These are phyloP conservation scores for Eucalyptus guilfoylei DNA, from an alignment of 345 rosid genomes.

Conservation along the genomic window DNA sequence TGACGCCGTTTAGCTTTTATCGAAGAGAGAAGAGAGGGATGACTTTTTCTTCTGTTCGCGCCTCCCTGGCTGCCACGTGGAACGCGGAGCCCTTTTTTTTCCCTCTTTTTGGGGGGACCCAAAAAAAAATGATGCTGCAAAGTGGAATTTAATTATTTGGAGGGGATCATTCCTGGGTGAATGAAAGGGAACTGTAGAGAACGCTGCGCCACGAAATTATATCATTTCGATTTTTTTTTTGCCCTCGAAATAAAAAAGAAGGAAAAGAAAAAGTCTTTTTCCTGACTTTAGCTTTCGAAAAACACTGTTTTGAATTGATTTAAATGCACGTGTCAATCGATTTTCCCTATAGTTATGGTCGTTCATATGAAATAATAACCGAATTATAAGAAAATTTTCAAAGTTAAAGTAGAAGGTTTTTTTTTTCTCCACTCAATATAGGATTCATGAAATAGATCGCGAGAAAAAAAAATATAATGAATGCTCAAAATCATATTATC, in stretches of 20 bases:
- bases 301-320: no score
- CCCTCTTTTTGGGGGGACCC: accelerated
- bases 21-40: neutral
- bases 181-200: neutral
- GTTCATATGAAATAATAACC: no score
- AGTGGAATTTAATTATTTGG: neutral
- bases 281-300: neutral
- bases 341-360: neutral
- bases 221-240: neutral
- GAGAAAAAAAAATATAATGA: no score
- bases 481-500: no score
- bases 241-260: no score
- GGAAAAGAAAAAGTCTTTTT: neutral
- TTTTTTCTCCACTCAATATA: no score
- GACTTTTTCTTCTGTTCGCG: neutral
- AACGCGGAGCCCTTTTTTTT: neutral
- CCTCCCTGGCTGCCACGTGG: neutral
- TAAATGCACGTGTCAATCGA: neutral
- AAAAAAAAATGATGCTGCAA: neutral
- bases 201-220: neutral
- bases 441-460: neutral
- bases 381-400: neutral
- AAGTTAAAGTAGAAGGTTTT: neutral
- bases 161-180: no score
- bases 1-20: neutral